phyloP scores from a whole-genome alignment of 2,329 filamentous ascomycete genomes.

The Pseudonectria buxi region DNA sequence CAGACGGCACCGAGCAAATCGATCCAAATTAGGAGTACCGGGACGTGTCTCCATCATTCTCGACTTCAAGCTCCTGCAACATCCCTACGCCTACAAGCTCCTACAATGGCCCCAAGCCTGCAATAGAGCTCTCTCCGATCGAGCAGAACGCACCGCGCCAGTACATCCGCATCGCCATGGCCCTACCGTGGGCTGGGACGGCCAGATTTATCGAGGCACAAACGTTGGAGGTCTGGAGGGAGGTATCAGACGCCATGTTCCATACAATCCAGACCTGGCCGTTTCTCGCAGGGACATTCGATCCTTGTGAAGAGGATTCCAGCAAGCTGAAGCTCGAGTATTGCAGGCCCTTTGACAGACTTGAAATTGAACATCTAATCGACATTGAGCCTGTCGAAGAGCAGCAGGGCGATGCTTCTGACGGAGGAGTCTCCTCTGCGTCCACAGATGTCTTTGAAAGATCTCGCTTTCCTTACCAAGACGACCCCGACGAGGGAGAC shows the following conservation, averaged over 20 bases:
- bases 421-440: background rate
- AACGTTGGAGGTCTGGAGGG: background rate
- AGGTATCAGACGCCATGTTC: constrained; percentile 1
- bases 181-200: background rate
- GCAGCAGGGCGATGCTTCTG: no score
- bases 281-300: constrained; percentile 10
- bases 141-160: constrained; percentile 10
- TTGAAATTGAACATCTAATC: background rate
- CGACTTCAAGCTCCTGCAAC: no score
- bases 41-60: background rate
- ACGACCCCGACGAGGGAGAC: background rate
- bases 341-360: background rate
- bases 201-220: background rate
- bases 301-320: background rate
- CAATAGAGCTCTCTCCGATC: constrained; percentile 9
- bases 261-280: constrained; percentile 9
- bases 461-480: no score
- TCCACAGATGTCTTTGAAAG: background rate
- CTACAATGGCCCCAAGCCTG: background rate
- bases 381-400: background rate
- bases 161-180: constrained; percentile 13
- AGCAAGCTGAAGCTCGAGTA: constrained; percentile 7
- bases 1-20: no score
- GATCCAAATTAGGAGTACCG: no score
- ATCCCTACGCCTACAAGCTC: background rate